A percentile compares a stretch with the other conserved stretches of the same genome.
Evolutionary conservation across 108 stramenopile species (phyloP).

Genomic region (Aurantiochytrium sp.): DNA sequence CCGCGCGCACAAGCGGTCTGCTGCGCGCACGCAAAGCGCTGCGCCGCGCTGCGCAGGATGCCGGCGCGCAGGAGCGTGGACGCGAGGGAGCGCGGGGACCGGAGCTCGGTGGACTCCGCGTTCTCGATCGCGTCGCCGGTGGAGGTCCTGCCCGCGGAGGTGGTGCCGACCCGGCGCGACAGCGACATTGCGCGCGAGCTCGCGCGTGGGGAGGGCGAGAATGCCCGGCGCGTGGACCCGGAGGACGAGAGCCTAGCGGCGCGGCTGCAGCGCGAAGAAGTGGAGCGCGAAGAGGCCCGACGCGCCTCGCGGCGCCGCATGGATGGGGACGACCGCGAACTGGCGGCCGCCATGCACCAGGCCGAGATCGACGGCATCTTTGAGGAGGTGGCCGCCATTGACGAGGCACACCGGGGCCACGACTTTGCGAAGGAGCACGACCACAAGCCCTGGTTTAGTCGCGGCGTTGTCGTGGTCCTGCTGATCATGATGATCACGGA

Average conservation of each 20-base stretch:
- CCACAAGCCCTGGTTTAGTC: not conserved
- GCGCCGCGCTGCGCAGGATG: too few relatives aligned
- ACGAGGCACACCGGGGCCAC: not conserved
- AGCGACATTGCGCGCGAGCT: not conserved
- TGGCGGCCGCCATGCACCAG: not conserved
- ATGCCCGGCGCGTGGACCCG: not conserved
- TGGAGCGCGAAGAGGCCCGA: not conserved
- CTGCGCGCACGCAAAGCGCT: too few relatives aligned
- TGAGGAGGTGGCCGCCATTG: not conserved
- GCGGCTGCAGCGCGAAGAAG: not conserved
- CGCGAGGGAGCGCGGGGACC: not conserved
- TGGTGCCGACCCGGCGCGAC: not conserved
- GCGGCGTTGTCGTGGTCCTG: not conserved
- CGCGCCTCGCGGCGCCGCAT: not conserved
- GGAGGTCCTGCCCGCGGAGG: not conserved
- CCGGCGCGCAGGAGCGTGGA: too few relatives aligned
- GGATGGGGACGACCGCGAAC: not conserved
- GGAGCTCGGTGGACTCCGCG: not conserved
- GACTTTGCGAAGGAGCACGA: not conserved
- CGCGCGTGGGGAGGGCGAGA: not conserved
- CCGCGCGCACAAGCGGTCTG: too few relatives aligned
- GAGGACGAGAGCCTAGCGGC: not conserved
- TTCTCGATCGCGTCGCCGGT: not conserved
- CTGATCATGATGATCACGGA: conserved; percentile 32
- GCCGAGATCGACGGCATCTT: not conserved